Percentiles rank a stretch among this genome's conserved stretches.
These are phyloP conservation scores for Phialophora verrucosa DNA, from an alignment of 2,329 filamentous ascomycete species.

Conservation along the genomic window DNA sequence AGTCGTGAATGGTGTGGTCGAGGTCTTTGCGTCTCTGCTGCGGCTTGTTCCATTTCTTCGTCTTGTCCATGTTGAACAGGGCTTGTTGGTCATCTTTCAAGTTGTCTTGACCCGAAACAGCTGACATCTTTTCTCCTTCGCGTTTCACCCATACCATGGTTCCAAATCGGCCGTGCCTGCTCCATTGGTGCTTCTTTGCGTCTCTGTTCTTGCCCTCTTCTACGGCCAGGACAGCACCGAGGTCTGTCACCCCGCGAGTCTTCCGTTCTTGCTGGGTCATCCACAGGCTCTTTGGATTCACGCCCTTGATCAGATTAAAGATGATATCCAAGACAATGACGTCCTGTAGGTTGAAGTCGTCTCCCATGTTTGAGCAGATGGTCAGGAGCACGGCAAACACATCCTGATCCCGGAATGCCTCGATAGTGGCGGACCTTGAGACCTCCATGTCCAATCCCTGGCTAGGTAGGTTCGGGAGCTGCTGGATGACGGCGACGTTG, in stretches of 20 bases:
- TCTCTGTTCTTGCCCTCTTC: conserved; percentile 82
- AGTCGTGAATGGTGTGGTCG: conserved; percentile 68
- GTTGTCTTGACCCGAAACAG: conserved; percentile 86
- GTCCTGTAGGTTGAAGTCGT: conserved; percentile 90
- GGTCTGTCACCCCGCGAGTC: conserved; percentile 72
- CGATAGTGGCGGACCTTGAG: conserved; percentile 83
- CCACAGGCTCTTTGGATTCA: conserved; percentile 83
- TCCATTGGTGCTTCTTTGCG: conserved; percentile 77
- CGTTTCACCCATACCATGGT: conserved; percentile 97
- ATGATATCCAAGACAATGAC: conserved; percentile 88
- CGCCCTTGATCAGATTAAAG: conserved; percentile 89
- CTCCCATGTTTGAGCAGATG: conserved; percentile 87
- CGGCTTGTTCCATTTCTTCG: conserved; percentile 88
- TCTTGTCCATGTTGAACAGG: conserved; percentile 85
- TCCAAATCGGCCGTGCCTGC: conserved; percentile 90
- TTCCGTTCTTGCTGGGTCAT: conserved; percentile 76
- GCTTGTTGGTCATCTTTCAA: conserved; percentile 74
- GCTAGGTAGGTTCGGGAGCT: conserved; percentile 72
- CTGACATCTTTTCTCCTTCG: conserved; percentile 80
- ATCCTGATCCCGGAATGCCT: conserved; percentile 88
- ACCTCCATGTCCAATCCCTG: conserved; percentile 91
- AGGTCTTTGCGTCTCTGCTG: conserved; percentile 66
- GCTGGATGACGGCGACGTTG: conserved; percentile 84
- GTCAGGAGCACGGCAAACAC: conserved; percentile 85
- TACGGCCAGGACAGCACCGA: conserved; percentile 75